Conservation (phyloP, 1,284 basidiomycete genomes). For the Apiotrichum gamsii region DNA sequence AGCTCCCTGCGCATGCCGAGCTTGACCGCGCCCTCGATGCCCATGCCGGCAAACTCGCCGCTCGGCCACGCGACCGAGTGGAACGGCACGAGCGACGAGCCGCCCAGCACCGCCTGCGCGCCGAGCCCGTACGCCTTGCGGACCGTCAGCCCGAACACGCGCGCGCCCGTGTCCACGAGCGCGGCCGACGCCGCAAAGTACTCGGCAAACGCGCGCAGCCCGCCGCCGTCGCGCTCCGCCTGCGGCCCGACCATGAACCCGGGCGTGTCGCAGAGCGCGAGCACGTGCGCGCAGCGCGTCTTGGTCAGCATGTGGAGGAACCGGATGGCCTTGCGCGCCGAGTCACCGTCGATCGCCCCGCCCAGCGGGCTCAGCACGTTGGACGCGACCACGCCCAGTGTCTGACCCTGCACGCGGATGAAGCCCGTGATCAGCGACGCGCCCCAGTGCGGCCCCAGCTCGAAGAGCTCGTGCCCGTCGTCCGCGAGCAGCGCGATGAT, state of each 20-base stretch:
- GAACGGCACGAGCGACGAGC: conserved; percentile 13
- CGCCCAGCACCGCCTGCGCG: conserved; percentile 17
- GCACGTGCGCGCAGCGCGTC: conserved; percentile 11
- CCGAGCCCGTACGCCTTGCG: conserved; percentile 20
- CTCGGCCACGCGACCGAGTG: conserved; percentile 14
- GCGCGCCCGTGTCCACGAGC: conserved; percentile 13
- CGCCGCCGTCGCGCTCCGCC: conserved; percentile 17
- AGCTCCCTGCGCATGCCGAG: conserved; percentile 20
- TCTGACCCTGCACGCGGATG: conserved; percentile 13
- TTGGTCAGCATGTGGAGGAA: conserved; percentile 17
- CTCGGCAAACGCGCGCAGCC: conserved; percentile 13
- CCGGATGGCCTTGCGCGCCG: conserved; percentile 13
- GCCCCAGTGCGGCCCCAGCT: conserved; percentile 17
- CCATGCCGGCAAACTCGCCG: conserved; percentile 21
- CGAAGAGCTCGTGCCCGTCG: conserved; percentile 18
- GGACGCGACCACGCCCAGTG: conserved; percentile 13
- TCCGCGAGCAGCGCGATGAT: conserved; percentile 14
- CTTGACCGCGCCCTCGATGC: conserved; percentile 20
- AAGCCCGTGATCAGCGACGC: conserved; percentile 16
- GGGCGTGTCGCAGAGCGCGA: conserved; percentile 18
- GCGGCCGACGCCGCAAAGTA: conserved; percentile 15
- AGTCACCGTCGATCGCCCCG: conserved; percentile 13
- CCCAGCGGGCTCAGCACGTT: conserved; percentile 15
- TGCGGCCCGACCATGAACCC: conserved; percentile 19
- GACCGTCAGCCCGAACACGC: conserved; percentile 16